Evolutionary conservation across 495 filamentous ascomycete genomes (phyloP).

Genomic region (Hypoxylon perforatum): DNA sequence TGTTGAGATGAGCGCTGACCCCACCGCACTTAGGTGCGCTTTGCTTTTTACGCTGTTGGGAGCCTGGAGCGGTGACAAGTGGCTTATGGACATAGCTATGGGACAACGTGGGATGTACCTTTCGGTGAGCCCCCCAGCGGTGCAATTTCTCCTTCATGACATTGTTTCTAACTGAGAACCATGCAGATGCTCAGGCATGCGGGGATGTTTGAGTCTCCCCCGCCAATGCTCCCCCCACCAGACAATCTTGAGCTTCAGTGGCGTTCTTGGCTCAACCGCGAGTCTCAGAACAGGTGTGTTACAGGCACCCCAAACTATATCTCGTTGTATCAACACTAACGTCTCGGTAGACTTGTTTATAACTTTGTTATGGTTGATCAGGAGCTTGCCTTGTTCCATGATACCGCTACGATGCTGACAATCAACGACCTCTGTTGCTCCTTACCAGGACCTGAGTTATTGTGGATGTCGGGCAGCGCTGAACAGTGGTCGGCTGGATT

Average conservation of each 20-base stretch:
- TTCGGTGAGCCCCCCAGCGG: constrained; percentile 55
- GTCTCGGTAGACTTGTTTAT: constrained; percentile 64
- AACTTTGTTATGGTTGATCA: constrained; percentile 75
- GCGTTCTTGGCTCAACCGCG: constrained; percentile 67
- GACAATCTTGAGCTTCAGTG: constrained; percentile 62
- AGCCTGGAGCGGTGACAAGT: constrained; percentile 75
- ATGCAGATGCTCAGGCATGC: constrained; percentile 66
- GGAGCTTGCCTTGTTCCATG: constrained; percentile 72
- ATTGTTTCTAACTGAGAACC: constrained; percentile 15
- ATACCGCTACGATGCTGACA: constrained; percentile 66
- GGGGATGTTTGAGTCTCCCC: constrained; percentile 60
- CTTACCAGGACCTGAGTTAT: constrained; percentile 64
- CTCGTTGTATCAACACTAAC: constrained; percentile 23
- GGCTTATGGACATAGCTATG: constrained; percentile 77
- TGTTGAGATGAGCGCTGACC: constrained; percentile 68
- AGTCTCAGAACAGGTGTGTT: constrained; percentile 66
- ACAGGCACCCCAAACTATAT: constrained; percentile 23
- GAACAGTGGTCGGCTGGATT: constrained; percentile 61
- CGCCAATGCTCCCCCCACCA: constrained; percentile 48
- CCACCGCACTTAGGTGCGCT: constrained; percentile 66
- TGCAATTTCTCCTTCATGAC: constrained; percentile 4
- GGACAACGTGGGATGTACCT: constrained; percentile 76
- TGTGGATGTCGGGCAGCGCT: constrained; percentile 60
- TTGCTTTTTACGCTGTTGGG: constrained; percentile 70
- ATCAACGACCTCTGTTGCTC: constrained; percentile 67